phyloP scores from a whole-genome alignment of 2,329 filamentous ascomycete species.

The Davidsoniella eucalypti region DNA sequence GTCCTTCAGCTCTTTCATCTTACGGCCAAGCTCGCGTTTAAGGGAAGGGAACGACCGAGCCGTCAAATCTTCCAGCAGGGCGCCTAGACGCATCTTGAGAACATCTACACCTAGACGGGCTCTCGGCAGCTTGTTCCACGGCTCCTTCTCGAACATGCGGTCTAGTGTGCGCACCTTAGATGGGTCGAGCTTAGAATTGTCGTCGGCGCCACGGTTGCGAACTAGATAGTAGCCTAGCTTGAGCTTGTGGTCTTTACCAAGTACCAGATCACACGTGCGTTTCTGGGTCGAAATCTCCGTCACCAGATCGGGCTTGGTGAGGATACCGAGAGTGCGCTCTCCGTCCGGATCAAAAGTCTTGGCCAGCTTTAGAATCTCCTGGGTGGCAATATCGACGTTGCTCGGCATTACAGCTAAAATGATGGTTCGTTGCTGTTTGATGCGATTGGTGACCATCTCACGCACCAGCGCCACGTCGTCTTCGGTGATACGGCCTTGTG shows the following conservation, averaged over 20 bases:
- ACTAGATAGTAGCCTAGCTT: conserved; percentile 17
- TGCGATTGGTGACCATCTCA: conserved; percentile 24
- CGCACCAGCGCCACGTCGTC: conserved; percentile 21
- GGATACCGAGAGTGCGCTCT: conserved; percentile 25
- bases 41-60: conserved; percentile 18
- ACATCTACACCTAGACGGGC: conserved; percentile 16
- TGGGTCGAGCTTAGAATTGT: background rate
- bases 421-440: conserved; percentile 25
- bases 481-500: conserved; percentile 20
- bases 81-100: conserved; percentile 15
- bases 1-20: conserved; percentile 8
- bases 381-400: conserved; percentile 23
- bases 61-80: conserved; percentile 18
- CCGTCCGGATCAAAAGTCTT: conserved; percentile 20
- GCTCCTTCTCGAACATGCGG: conserved; percentile 21
- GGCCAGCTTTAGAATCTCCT: conserved; percentile 21
- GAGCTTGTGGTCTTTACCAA: conserved; percentile 13
- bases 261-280: conserved; percentile 13
- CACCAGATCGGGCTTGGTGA: conserved; percentile 26
- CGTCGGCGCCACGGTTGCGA: conserved; percentile 16
- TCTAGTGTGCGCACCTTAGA: conserved; percentile 15
- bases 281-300: conserved; percentile 14
- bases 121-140: conserved; percentile 21
- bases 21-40: conserved; percentile 14
- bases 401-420: conserved; percentile 28